Evolutionary conservation across 2,329 filamentous ascomycete genomes (phyloP).

Genomic region (Rosellinia necatrix): DNA sequence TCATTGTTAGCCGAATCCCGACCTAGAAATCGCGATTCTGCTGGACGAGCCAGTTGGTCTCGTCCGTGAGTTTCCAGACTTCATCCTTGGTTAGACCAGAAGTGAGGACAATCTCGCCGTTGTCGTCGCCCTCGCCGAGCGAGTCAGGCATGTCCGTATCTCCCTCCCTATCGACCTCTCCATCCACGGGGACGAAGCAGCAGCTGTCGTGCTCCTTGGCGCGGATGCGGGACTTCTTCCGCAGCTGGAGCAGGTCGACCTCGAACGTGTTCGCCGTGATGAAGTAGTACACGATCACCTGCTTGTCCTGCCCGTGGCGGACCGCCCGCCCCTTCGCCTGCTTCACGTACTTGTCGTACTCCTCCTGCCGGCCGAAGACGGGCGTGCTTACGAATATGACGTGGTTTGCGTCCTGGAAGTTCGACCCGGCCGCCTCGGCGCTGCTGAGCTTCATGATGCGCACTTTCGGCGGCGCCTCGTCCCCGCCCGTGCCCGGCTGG

Average conservation of each 20-base stretch:
- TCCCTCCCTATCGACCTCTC: background rate
- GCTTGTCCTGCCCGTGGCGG: slow-evolving; percentile 46
- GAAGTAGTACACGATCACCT: slow-evolving; percentile 48
- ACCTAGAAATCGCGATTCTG: slow-evolving; percentile 24
- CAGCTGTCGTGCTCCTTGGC: background rate
- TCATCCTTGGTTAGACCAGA: slow-evolving; percentile 32
- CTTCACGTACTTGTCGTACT: slow-evolving; percentile 43
- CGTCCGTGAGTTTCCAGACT: slow-evolving; percentile 36
- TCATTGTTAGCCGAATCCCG: background rate
- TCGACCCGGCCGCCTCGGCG: slow-evolving; percentile 47
- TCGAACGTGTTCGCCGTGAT: slow-evolving; percentile 46
- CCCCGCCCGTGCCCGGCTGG: background rate
- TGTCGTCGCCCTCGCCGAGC: too few relatives aligned
- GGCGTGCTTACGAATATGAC: slow-evolving; percentile 47
- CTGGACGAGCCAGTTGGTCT: slow-evolving; percentile 35
- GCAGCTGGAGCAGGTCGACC: slow-evolving; percentile 44
- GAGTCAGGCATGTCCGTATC: background rate
- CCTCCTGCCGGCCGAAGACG: slow-evolving; percentile 38
- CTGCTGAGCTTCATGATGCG: slow-evolving; percentile 47
- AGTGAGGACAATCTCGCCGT: too few relatives aligned
- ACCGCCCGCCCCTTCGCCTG: slow-evolving; percentile 48
- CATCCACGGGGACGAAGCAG: slow-evolving; percentile 7
- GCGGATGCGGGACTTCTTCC: slow-evolving; percentile 13
- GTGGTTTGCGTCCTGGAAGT: slow-evolving; percentile 49
- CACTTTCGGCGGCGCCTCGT: slow-evolving; percentile 20